These are phyloP conservation scores for Nigrograna mackinnonii DNA, from an alignment of 2,329 filamentous ascomycete genomes.

Conservation along the genomic window DNA sequence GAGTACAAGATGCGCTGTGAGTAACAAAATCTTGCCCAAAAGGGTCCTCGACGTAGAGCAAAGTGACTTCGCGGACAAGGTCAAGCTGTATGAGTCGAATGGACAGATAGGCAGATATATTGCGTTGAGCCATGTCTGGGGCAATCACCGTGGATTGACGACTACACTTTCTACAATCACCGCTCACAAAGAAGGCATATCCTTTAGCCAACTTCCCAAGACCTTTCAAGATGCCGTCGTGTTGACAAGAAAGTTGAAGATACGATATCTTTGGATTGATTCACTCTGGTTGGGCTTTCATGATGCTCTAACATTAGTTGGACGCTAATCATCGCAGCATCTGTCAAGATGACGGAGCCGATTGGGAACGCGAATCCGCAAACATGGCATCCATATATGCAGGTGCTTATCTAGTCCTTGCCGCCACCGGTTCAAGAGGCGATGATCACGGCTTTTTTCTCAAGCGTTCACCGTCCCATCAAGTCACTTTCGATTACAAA, in stretches of 20 bases:
- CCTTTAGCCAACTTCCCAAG: conserved; percentile 12
- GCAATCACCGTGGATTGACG: conserved; percentile 3
- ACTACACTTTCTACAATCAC: conserved; percentile 9
- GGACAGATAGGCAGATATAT: conserved; percentile 7
- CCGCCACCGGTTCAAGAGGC: conserved; percentile 7
- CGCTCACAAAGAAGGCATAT: conserved; percentile 1
- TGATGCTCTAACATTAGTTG: no score
- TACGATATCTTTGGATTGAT: conserved; percentile 32
- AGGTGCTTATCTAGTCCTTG: conserved; percentile 9
- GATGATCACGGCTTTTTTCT: conserved; percentile 5
- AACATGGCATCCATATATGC: conserved; percentile 13
- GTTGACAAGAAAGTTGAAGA: conserved; percentile 15
- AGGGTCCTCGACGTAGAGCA: background rate
- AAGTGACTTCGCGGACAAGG: background rate
- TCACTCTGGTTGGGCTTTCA: conserved; percentile 15
- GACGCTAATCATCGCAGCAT: conserved; percentile 6
- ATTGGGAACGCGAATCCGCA: conserved; percentile 16
- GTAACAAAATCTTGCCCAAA: background rate
- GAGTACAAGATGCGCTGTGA: background rate
- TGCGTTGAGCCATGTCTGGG: conserved; percentile 18
- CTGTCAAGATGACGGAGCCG: conserved; percentile 10
- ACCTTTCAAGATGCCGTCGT: conserved; percentile 25
- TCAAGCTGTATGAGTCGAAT: conserved; percentile 4
- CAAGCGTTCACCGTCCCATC: conserved; percentile 1
- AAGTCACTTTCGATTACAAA: conserved; percentile 2